Evolutionary conservation across 495 filamentous ascomycete genomes (phyloP).

Genomic region (Penicillium paxilli): DNA sequence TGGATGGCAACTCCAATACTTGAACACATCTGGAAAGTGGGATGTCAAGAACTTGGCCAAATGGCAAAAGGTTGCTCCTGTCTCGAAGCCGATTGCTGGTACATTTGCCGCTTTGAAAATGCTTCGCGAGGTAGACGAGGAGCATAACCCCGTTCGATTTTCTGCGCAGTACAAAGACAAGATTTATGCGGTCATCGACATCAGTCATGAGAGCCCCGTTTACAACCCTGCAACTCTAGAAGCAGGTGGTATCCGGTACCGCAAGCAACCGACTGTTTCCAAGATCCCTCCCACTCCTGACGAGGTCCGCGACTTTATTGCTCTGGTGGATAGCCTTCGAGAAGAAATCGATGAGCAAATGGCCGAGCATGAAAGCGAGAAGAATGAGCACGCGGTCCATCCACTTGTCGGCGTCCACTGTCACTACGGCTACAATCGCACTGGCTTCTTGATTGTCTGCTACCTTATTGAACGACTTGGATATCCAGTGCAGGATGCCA

Average conservation of each 20-base stretch:
- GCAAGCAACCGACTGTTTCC: constrained; percentile 87
- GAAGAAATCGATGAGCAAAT: constrained; percentile 40
- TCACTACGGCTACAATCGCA: constrained; percentile 93
- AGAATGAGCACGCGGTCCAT: constrained; percentile 49
- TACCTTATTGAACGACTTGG: constrained; percentile 83
- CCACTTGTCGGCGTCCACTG: constrained; percentile 81
- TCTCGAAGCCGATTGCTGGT: constrained; percentile 72
- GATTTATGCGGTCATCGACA: constrained; percentile 80
- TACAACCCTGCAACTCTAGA: constrained; percentile 79
- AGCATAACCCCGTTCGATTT: constrained; percentile 76
- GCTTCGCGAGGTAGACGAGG: constrained; percentile 79
- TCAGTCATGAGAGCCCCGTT: constrained; percentile 82
- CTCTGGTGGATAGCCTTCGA: constrained; percentile 69
- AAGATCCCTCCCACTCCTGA: constrained; percentile 82
- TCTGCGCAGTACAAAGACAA: constrained; percentile 61
- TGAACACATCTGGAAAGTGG: constrained; percentile 91
- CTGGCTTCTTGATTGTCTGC: constrained; percentile 86
- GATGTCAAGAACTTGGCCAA: constrained; percentile 96
- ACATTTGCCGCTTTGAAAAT: constrained; percentile 88
- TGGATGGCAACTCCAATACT: constrained; percentile 86
- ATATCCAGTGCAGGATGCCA: constrained; percentile 72
- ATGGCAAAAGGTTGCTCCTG: constrained; percentile 76
- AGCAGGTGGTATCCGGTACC: constrained; percentile 70
- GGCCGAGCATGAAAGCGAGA: constrained; percentile 14
- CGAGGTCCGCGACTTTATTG: constrained; percentile 76